Evolutionary conservation across 495 filamentous ascomycete genomes (phyloP).

Genomic region (Penicillium robsamsonii): DNA sequence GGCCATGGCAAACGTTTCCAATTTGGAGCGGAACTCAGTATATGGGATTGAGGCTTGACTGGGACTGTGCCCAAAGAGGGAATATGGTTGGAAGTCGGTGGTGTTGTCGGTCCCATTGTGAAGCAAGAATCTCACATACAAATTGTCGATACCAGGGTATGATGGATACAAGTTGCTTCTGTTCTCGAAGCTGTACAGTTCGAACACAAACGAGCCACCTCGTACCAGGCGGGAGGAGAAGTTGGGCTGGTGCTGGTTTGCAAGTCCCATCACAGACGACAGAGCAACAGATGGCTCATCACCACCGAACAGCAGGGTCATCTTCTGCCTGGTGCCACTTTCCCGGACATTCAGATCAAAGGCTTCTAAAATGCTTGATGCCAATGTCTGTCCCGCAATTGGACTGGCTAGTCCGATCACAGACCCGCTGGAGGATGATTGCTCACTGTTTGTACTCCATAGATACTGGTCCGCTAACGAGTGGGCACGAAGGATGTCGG

Average conservation of each 20-base stretch:
- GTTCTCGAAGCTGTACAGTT: slow-evolving; percentile 63
- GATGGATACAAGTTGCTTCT: slow-evolving; percentile 33
- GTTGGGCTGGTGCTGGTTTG: slow-evolving; percentile 46
- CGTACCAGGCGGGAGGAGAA: slow-evolving; percentile 71
- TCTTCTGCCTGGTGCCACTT: slow-evolving; percentile 43
- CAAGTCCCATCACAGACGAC: slow-evolving; percentile 65
- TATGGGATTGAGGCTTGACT: slow-evolving; percentile 55
- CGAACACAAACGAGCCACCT: slow-evolving; percentile 67
- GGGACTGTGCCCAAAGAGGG: slow-evolving; percentile 59
- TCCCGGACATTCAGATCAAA: slow-evolving; percentile 51
- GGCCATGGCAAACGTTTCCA: slow-evolving; percentile 60
- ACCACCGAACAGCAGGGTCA: slow-evolving; percentile 67
- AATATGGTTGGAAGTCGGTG: slow-evolving; percentile 5
- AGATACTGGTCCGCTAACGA: slow-evolving; percentile 66
- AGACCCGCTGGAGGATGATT: slow-evolving; percentile 37
- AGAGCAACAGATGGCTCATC: slow-evolving; percentile 72
- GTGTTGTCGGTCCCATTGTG: slow-evolving; percentile 67
- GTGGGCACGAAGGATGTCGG: slow-evolving; percentile 55
- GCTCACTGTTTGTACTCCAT: slow-evolving; percentile 62
- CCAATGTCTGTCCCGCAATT: slow-evolving; percentile 64
- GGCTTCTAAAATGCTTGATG: slow-evolving; percentile 56
- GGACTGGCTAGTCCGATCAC: slow-evolving; percentile 49
- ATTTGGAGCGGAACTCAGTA: slow-evolving; percentile 57
- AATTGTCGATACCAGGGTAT: slow-evolving; percentile 54
- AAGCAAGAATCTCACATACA: slow-evolving; percentile 74